Base-by-base conservation (phyloP, 306 rosid genomes). In the Cucurbita pepo region DNA sequence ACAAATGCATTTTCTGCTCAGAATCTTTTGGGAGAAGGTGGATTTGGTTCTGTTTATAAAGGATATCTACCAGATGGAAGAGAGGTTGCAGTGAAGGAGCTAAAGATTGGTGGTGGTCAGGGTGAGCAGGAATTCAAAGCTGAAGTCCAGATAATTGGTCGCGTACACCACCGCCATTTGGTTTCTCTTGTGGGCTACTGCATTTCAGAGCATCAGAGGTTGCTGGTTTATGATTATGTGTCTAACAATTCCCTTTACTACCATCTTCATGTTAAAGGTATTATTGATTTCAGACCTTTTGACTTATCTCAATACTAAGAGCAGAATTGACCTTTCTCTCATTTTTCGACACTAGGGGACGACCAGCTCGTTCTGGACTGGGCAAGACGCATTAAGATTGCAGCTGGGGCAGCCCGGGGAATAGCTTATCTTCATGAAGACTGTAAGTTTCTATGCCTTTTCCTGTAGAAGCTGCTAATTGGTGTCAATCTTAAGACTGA, bases 351-450 rank as follows among this genome's bases (percentile, higher is more conserved):
- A 6, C 65, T 43, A 93, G 97, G 79, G 55, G 82, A 77, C 75
- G 87, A 79, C 64, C 75, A 69, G 77, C 91, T 83, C 0, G 92
- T 85, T 79, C 56, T 94, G 69, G 88, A 84, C 66, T 94, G 98
- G 98, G 79, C 73, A 75, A 89, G 61, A 60, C 98, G 97, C 73
- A 82, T 87, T 51, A 94, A 81, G 82, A 82, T 90, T 51, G 98
- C 97, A 53, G 87, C 88, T 73, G 97, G 98, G 72, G 89, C 98
- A 74, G 95, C 97, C 76, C 96, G 95, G 62, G 98, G 98, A 79
- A 79, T 94, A 25, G 90, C 96, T 8, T 94, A 94, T 83, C 98
- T 94, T 73, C 97, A 94, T 79, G 98, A 94, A 83, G 98, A 90
- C 79, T 94, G 98, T 94, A 89, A 84, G 76, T 77, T 56, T 51